Evolutionary conservation across 805 yeast species (phyloP).

Genomic region (Ogataea naganishii): DNA sequence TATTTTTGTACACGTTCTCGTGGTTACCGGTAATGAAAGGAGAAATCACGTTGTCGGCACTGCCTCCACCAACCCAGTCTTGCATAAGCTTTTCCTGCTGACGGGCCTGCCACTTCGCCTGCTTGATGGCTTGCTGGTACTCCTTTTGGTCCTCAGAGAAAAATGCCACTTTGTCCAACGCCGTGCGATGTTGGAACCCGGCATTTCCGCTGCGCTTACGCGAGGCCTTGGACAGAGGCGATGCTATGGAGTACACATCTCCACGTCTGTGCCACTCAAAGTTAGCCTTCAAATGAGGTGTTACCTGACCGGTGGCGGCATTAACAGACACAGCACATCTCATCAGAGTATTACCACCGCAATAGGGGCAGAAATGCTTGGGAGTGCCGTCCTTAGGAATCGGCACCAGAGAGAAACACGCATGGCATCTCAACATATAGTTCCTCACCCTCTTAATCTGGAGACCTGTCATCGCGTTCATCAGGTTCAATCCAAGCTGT

Average conservation of each 20-base stretch:
- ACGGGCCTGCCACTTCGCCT: conserved; percentile 79
- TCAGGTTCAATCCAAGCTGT: conserved; percentile 80
- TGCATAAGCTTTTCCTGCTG: conserved; percentile 79
- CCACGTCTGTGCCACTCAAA: conserved; percentile 95
- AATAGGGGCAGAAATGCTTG: conserved; percentile 85
- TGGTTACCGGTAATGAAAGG: conserved; percentile 74
- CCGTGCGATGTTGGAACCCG: conserved; percentile 58
- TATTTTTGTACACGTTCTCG: conserved; percentile 31
- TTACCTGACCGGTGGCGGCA: conserved; percentile 67
- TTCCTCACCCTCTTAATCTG: conserved; percentile 80
- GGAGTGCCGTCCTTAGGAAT: conserved; percentile 68
- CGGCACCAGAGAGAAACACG: conserved; percentile 81
- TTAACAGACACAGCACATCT: conserved; percentile 88
- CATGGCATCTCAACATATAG: conserved; percentile 95
- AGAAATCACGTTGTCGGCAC: conserved; percentile 77
- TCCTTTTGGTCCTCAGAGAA: conserved; percentile 93
- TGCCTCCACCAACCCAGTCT: conserved; percentile 93
- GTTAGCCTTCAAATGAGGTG: conserved; percentile 82
- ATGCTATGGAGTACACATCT: conserved; percentile 67
- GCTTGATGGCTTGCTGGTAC: conserved; percentile 78
- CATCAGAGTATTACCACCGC: conserved; percentile 89
- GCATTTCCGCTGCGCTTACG: conserved; percentile 67
- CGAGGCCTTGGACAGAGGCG: conserved; percentile 80
- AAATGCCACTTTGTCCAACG: conserved; percentile 44
- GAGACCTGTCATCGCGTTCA: conserved; percentile 77